These are phyloP conservation scores for Pistacia atlantica DNA, from an alignment of 345 rosid species.

Conservation along the genomic window DNA sequence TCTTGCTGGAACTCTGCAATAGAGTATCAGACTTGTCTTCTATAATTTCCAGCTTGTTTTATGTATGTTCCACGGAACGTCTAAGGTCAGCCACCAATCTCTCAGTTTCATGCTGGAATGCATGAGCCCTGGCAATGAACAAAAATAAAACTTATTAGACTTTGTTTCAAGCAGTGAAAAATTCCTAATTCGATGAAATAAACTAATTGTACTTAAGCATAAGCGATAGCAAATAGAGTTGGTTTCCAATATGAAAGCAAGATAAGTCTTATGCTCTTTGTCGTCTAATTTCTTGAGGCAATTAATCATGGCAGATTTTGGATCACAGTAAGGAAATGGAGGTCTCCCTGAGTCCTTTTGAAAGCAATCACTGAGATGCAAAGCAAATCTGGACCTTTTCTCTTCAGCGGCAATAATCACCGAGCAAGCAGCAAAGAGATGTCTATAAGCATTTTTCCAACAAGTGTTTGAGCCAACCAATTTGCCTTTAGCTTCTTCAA, in stretches of 20 bases:
- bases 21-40: constrained; percentile 17
- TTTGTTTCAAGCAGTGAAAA: background rate
- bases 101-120: constrained; percentile 71
- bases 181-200: background rate
- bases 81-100: constrained; percentile 76
- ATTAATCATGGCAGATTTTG: constrained; percentile 45
- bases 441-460: constrained; percentile 67
- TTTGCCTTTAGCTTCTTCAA: constrained; percentile 57
- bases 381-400: no score
- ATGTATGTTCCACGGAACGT: constrained; percentile 54
- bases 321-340: constrained; percentile 48
- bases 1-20: constrained; percentile 48
- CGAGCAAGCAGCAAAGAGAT: constrained; percentile 64
- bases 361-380: no score
- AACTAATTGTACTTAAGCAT: constrained; percentile 45
- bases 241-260: constrained; percentile 69
- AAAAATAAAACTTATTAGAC: background rate
- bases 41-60: no score
- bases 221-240: constrained; percentile 85
- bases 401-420: no score
- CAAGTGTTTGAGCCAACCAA: constrained; percentile 56
- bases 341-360: no score
- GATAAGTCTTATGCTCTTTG: constrained; percentile 57
- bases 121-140: constrained; percentile 52
- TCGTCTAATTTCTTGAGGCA: constrained; percentile 62